A percentile compares a stretch with the other conserved stretches of the same genome.
Conservation (phyloP, 1,284 basidiomycete genomes). For the Cystobasidium sp. region DNA sequence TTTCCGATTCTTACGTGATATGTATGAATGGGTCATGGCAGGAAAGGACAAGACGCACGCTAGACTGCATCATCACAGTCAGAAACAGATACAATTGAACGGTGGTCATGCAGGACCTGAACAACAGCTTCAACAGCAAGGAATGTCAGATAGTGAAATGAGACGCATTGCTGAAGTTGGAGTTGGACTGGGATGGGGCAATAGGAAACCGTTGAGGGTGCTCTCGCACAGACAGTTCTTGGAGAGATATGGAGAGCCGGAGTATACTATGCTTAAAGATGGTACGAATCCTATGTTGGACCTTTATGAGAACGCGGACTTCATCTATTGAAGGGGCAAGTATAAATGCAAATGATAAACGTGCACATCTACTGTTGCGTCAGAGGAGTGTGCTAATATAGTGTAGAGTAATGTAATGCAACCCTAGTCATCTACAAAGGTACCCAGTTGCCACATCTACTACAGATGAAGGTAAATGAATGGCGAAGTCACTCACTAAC, state of each 20-base stretch:
- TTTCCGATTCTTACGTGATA: slow-evolving; percentile 80
- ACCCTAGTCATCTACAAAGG: neutral
- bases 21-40: slow-evolving; percentile 78
- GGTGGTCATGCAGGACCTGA: neutral
- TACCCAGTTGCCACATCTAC: neutral
- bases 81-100: slow-evolving; percentile 7
- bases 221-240: slow-evolving; percentile 85
- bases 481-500: too few relatives aligned
- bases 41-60: slow-evolving; percentile 28
- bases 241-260: slow-evolving; percentile 75
- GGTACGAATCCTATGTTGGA: slow-evolving; percentile 86
- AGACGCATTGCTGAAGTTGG: slow-evolving; percentile 9
- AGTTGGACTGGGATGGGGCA: slow-evolving; percentile 29
- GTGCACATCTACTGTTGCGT: neutral
- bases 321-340: slow-evolving; percentile 25
- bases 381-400: neutral
- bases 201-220: slow-evolving; percentile 64
- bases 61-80: slow-evolving; percentile 23
- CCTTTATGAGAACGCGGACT: slow-evolving; percentile 78
- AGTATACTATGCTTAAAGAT: slow-evolving; percentile 68
- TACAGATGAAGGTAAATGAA: too few relatives aligned
- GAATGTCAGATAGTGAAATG: neutral
- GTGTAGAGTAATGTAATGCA: neutral
- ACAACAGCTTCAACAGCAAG: slow-evolving; percentile 14
- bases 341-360: neutral